phyloP scores from a whole-genome alignment of 2,329 filamentous ascomycete genomes.

The Diplodia intermedia region DNA sequence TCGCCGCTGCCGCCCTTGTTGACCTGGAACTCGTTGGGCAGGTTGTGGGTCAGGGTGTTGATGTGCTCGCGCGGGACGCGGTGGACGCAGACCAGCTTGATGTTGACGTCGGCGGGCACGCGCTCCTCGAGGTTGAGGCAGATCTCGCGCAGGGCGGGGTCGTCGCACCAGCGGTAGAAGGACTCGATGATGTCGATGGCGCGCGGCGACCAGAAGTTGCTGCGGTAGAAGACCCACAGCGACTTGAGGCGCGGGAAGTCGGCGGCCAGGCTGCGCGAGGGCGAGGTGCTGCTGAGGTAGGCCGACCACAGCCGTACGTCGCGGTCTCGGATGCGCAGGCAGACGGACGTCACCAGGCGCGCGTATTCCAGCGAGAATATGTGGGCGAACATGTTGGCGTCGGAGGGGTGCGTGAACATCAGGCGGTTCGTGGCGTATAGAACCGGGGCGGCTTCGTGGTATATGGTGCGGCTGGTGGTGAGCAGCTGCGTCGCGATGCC shows the following conservation, averaged over 20 bases:
- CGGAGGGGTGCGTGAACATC: conserved; percentile 49
- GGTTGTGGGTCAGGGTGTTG: conserved; percentile 56
- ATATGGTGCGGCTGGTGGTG: conserved; percentile 41
- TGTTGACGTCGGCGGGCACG: conserved; percentile 38
- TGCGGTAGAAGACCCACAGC: conserved; percentile 45
- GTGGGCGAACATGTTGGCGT: conserved; percentile 50
- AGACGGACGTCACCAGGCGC: conserved; percentile 41
- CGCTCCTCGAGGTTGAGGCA: conserved; percentile 45
- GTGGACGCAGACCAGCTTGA: conserved; percentile 49
- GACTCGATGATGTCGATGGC: conserved; percentile 38
- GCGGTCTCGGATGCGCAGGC: conserved; percentile 47
- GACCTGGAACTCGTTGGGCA: conserved; percentile 59
- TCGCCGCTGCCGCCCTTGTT: conserved; percentile 40
- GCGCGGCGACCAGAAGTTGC: conserved; percentile 34
- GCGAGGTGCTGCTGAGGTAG: conserved; percentile 45
- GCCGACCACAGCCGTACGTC: conserved; percentile 48
- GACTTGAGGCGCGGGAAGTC: conserved; percentile 48
- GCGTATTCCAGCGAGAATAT: conserved; percentile 40
- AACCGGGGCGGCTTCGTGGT: conserved; percentile 44
- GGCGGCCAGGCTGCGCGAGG: conserved; percentile 41
- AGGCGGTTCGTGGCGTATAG: conserved; percentile 49
- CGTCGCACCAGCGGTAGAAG: conserved; percentile 48
- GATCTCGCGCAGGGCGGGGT: conserved; percentile 46
- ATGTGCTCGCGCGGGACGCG: conserved; percentile 52
- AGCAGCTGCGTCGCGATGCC: conserved; percentile 42